Conservation (phyloP, 176 grass and related monocot species). For the Bromus sterilis region DNA sequence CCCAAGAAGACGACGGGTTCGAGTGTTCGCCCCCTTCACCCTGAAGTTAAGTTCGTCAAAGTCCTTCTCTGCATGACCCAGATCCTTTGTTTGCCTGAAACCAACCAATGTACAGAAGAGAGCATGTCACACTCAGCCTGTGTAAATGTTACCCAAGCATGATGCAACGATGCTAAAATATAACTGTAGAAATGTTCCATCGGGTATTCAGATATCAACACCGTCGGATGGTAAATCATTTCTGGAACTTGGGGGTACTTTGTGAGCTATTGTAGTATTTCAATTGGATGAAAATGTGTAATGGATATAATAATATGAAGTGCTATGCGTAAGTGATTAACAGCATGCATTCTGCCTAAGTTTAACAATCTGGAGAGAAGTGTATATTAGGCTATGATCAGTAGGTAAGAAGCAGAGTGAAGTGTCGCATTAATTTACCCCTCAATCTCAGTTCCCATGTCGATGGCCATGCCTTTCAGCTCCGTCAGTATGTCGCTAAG, state of each 20-base stretch:
- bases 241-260: neutral
- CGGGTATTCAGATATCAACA: neutral
- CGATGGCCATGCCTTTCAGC: constrained; percentile 80
- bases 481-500: constrained; percentile 63
- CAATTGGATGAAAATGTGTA: neutral
- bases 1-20: constrained; percentile 55
- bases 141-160: neutral
- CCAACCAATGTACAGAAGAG: constrained; percentile 13
- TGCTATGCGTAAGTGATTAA: neutral
- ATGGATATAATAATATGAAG: neutral
- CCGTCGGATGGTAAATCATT: neutral
- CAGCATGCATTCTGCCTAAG: neutral
- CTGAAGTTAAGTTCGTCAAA: constrained; percentile 59
- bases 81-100: constrained; percentile 54
- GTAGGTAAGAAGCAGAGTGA: neutral
- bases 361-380: neutral
- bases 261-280: neutral
- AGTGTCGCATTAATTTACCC: constrained; percentile 28
- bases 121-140: neutral
- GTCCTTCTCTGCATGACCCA: constrained; percentile 52
- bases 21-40: constrained; percentile 54
- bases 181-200: neutral
- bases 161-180: neutral
- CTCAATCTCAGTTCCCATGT: constrained; percentile 85
- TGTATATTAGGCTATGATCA: neutral